Evolutionary conservation across 2,329 filamentous ascomycete species (phyloP).

Genomic region (Ophiostoma perfectum): DNA sequence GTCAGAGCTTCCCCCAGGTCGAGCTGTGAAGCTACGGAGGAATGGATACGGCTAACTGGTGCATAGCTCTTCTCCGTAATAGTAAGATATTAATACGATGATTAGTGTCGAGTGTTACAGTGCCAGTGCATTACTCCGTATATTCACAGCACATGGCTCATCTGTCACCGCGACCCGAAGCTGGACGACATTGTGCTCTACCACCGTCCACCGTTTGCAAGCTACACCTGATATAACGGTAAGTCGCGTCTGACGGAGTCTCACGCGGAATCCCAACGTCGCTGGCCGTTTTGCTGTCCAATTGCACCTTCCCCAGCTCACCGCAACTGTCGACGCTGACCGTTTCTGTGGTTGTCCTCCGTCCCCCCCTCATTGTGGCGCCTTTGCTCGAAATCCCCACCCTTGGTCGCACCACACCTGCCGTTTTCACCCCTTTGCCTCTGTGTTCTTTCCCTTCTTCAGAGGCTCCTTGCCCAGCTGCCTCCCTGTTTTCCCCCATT

Average conservation of each 20-base stretch:
- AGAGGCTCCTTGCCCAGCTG: neutral
- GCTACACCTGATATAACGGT: too few species aligned
- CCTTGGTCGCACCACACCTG: neutral
- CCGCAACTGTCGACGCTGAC: neutral
- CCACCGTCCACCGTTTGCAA: too few species aligned
- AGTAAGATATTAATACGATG: too few species aligned
- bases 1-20: conserved; percentile 7
- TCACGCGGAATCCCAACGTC: neutral
- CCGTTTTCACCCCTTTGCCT: conserved; percentile 12
- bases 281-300: neutral
- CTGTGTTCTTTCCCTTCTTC: neutral
- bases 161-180: too few species aligned
- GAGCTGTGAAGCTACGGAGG: neutral
- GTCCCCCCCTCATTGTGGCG: conserved; percentile 1
- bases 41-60: neutral
- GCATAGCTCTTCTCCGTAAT: too few species aligned
- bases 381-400: neutral
- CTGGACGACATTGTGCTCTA: too few species aligned
- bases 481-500: neutral
- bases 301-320: neutral
- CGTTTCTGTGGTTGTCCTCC: neutral
- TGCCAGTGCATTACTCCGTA: too few species aligned
- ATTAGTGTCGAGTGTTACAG: too few species aligned
- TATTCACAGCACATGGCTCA: too few species aligned
- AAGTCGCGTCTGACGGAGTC: too few species aligned